phyloP scores from a whole-genome alignment of 345 rosid genomes.

The Theobroma cacao region DNA sequence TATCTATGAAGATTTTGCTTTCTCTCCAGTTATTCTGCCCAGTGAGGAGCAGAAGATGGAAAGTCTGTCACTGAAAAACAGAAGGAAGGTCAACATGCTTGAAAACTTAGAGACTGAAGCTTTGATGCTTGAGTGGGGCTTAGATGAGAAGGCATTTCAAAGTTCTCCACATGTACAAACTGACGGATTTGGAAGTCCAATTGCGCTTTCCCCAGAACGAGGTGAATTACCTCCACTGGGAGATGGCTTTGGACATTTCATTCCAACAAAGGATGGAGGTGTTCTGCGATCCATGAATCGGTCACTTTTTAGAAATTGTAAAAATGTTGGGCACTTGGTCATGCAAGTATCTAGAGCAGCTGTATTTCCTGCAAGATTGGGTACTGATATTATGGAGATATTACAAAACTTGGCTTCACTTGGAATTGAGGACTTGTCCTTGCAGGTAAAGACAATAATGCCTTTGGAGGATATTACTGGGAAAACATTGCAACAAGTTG shows the following conservation, averaged over 20 bases:
- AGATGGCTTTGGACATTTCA: conserved; percentile 45
- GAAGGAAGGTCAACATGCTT: conserved; percentile 51
- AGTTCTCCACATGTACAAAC: conserved; percentile 37
- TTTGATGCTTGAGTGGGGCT: conserved; percentile 56
- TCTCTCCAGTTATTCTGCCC: conserved; percentile 31
- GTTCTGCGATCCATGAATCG: conserved; percentile 59
- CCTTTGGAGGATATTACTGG: conserved; percentile 69
- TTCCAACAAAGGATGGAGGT: conserved; percentile 50
- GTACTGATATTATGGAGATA: conserved; percentile 39
- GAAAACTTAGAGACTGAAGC: conserved; percentile 76
- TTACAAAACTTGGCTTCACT: conserved; percentile 39
- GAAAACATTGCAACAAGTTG: conserved; percentile 49
- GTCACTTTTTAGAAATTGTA: conserved; percentile 38
- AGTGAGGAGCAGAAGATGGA: conserved; percentile 36
- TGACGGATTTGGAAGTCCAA: conserved; percentile 90
- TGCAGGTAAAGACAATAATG: conserved; percentile 43
- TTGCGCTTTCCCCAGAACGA: conserved; percentile 41
- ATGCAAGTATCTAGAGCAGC: conserved; percentile 64
- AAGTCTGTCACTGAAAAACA: conserved; percentile 32
- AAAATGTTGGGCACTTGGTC: conserved; percentile 44
- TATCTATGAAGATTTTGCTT: conserved; percentile 35
- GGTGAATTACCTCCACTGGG: conserved; percentile 43
- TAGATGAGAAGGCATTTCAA: conserved; percentile 51
- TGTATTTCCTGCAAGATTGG: conserved; percentile 57
- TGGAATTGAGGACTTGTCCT: conserved; percentile 44